A percentile compares a stretch with the other conserved stretches of the same genome.
phyloP scores from a whole-genome alignment of 768 basidiomycete species.

The Suillus weaverae region DNA sequence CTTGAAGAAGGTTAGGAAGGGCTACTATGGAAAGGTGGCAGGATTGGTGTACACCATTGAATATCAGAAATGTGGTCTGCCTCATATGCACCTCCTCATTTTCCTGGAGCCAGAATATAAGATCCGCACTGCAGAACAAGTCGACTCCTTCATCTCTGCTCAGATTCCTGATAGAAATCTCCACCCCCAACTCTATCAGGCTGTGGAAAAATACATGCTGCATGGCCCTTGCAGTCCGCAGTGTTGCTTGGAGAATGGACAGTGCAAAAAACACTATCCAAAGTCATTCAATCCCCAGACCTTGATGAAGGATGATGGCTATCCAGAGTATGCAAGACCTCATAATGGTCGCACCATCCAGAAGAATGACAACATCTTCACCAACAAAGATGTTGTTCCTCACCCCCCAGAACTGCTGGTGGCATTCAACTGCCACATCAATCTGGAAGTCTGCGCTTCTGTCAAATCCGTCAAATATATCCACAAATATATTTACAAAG shows the following conservation, averaged over 20 bases:
- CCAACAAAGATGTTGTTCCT: conserved; percentile 46
- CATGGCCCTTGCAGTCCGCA: conserved; percentile 43
- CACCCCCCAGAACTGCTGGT: conserved; percentile 37
- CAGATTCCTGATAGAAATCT: conserved; percentile 41
- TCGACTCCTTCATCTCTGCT: conserved; percentile 44
- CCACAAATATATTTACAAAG: conserved; percentile 53
- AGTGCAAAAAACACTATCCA: conserved; percentile 46
- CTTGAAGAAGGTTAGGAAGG: conserved; percentile 37
- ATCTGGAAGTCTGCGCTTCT: conserved; percentile 43
- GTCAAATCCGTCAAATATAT: conserved; percentile 45
- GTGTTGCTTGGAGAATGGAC: conserved; percentile 43
- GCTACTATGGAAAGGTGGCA: conserved; percentile 41
- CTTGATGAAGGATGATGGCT: too few relatives aligned
- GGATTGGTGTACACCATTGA: conserved; percentile 54
- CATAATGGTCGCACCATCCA: not conserved
- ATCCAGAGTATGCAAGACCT: too few relatives aligned
- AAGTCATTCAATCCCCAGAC: conserved; percentile 33
- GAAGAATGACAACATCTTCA: conserved; percentile 21
- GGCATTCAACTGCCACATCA: conserved; percentile 48
- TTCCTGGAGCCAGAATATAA: conserved; percentile 37
- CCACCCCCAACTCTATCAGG: conserved; percentile 41
- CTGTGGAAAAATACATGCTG: conserved; percentile 42
- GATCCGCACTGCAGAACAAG: conserved; percentile 33
- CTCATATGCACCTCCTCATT: conserved; percentile 53
- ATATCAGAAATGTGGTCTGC: conserved; percentile 58